These are phyloP conservation scores for Yarrowia divulgata DNA, from an alignment of 805 yeast species.

Conservation along the genomic window DNA sequence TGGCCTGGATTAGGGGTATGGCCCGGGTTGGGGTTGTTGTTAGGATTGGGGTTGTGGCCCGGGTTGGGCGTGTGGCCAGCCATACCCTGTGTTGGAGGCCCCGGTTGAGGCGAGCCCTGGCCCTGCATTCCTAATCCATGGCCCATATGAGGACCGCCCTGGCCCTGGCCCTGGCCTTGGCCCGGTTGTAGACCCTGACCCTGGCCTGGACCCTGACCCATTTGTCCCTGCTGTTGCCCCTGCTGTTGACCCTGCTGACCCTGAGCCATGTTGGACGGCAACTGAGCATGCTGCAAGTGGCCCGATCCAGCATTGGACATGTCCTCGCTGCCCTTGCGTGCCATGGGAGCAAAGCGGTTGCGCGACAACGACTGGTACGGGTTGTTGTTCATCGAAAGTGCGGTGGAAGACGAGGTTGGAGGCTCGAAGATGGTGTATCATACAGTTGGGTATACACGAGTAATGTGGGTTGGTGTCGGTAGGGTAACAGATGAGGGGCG, in stretches of 20 bases:
- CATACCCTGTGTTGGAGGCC: constrained; percentile 2
- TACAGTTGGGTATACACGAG: background rate
- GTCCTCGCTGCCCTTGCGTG: constrained; percentile 33
- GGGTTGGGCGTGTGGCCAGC: background rate
- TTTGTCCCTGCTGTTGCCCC: too few relatives aligned
- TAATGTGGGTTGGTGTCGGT: constrained; percentile 9
- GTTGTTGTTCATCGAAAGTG: constrained; percentile 23
- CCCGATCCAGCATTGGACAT: constrained; percentile 27
- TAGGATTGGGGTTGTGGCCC: too few relatives aligned
- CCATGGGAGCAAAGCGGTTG: constrained; percentile 33
- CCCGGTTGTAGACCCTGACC: constrained; percentile 11
- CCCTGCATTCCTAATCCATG: constrained; percentile 5
- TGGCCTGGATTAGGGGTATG: constrained; percentile 2
- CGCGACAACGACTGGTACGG: constrained; percentile 39
- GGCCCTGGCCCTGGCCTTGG: too few relatives aligned
- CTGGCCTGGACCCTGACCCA: constrained; percentile 4
- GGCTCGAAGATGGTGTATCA: too few relatives aligned
- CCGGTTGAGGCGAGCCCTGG: constrained; percentile 13
- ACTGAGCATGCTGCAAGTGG: constrained; percentile 29
- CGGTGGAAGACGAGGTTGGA: too few relatives aligned
- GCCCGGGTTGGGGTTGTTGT: too few relatives aligned
- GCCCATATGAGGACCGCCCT: constrained; percentile 13
- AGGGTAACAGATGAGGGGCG: background rate
- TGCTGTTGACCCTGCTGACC: background rate
- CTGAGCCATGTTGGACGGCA: background rate